Conservation (phyloP, 176 grass and related monocot genomes). For the Pontederia crassipes region DNA sequence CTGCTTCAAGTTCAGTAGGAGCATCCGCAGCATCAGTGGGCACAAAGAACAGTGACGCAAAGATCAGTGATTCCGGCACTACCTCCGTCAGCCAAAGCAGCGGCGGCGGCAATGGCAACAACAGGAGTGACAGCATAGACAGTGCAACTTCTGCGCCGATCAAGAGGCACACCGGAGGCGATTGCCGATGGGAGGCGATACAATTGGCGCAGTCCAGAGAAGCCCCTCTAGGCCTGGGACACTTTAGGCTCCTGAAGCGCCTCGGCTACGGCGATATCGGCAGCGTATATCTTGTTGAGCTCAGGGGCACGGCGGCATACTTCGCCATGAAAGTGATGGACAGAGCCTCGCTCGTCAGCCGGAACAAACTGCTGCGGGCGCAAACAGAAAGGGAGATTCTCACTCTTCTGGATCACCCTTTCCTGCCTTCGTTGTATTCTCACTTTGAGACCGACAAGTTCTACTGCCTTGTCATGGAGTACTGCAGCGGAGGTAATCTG, state of each 20-base stretch:
- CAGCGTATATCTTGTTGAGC: constrained; percentile 88
- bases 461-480: constrained; percentile 92
- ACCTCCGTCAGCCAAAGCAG: neutral
- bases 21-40: neutral
- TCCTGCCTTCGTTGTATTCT: constrained; percentile 84
- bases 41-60: constrained; percentile 11
- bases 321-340: constrained; percentile 99
- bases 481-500: constrained; percentile 90
- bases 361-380: constrained; percentile 76
- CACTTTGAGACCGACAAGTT: constrained; percentile 89
- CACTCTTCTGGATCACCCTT: constrained; percentile 68
- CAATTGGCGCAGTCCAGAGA: constrained; percentile 37
- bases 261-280: constrained; percentile 92
- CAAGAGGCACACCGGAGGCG: constrained; percentile 59
- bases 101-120: neutral
- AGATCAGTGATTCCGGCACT: neutral
- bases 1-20: neutral
- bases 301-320: constrained; percentile 41
- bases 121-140: constrained; percentile 18
- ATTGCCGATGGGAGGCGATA: constrained; percentile 67
- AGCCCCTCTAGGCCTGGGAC: constrained; percentile 59
- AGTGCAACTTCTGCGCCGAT: constrained; percentile 9
- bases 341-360: constrained; percentile 48
- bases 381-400: constrained; percentile 88
- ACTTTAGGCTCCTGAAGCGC: constrained; percentile 66